Percentiles rank a stretch among this genome's conserved stretches.
Evolutionary conservation across 352 stramenopile species (phyloP).

Genomic region (Lagenidium giganteum): DNA sequence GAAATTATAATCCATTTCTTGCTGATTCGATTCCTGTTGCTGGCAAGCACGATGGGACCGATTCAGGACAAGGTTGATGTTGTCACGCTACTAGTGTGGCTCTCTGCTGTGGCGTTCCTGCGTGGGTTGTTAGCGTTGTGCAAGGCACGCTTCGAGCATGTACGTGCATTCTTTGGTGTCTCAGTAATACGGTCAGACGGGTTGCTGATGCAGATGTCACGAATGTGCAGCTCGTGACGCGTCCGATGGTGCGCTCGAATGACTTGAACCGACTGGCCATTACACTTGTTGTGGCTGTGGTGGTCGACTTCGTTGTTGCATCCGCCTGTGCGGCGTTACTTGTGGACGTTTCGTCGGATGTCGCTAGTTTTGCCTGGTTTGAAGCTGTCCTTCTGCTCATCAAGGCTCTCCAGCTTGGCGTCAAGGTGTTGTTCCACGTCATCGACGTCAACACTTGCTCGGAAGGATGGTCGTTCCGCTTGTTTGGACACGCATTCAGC

Average conservation of each 20-base stretch:
- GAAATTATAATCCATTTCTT: conserved; percentile 76
- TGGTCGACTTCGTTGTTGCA: conserved; percentile 38
- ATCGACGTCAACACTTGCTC: conserved; percentile 30
- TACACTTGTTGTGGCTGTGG: conserved; percentile 31
- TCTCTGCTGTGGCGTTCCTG: conserved; percentile 54
- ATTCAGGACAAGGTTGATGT: conserved; percentile 28
- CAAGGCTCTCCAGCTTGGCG: conserved; percentile 56
- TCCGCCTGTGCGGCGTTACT: conserved; percentile 25
- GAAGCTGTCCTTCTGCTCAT: conserved; percentile 64
- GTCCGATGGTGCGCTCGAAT: conserved; percentile 46
- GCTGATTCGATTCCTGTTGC: conserved; percentile 64
- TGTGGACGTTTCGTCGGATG: conserved; percentile 43
- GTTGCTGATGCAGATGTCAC: neutral
- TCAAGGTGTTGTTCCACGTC: conserved; percentile 66
- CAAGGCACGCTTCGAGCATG: conserved; percentile 58
- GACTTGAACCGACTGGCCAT: conserved; percentile 54
- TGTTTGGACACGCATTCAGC: no score
- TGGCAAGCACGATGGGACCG: conserved; percentile 61
- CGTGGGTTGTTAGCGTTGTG: conserved; percentile 56
- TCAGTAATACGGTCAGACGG: neutral
- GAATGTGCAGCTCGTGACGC: conserved; percentile 35
- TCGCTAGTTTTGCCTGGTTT: conserved; percentile 73
- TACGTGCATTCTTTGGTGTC: conserved; percentile 15
- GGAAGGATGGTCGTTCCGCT: no score
- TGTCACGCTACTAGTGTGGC: conserved; percentile 55